These are phyloP conservation scores for Acidomyces sp. DNA, from an alignment of 495 filamentous ascomycete genomes.

Conservation along the genomic window DNA sequence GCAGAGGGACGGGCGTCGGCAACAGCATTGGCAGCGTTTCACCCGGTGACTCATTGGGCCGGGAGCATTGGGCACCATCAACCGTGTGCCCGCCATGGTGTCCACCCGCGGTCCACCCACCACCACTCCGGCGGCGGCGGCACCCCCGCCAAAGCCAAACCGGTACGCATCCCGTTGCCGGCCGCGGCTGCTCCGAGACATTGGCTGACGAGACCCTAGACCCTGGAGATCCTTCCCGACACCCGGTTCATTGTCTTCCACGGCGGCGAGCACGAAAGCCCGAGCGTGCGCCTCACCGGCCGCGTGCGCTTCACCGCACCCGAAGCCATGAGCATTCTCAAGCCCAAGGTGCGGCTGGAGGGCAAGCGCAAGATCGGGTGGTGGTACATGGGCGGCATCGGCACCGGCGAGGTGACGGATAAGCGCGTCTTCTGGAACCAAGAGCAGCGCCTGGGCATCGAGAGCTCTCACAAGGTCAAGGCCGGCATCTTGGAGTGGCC, in stretches of 20 bases:
- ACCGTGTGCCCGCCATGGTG: too few relatives aligned
- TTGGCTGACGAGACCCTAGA: too few relatives aligned
- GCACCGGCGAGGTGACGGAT: slow-evolving; percentile 22
- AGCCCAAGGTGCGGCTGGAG: slow-evolving; percentile 25
- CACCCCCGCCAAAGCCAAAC: too few relatives aligned
- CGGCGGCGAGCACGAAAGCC: slow-evolving; percentile 26
- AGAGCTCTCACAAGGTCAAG: slow-evolving; percentile 45
- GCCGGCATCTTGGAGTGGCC: slow-evolving; percentile 84
- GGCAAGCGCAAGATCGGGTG: slow-evolving; percentile 29
- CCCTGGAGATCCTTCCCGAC: slow-evolving; percentile 28
- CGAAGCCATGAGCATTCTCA: slow-evolving; percentile 25
- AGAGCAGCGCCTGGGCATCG: slow-evolving; percentile 26
- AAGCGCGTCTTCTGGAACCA: slow-evolving; percentile 25
- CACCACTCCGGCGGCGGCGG: too few relatives aligned
- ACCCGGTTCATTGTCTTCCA: slow-evolving; percentile 29
- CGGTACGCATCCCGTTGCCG: too few relatives aligned
- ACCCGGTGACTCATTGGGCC: too few relatives aligned
- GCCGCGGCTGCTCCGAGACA: too few relatives aligned
- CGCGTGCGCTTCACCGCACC: slow-evolving; percentile 26
- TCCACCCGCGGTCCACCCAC: too few relatives aligned
- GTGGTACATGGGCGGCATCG: slow-evolving; percentile 18
- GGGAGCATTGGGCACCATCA: too few relatives aligned
- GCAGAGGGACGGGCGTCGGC: too few relatives aligned
- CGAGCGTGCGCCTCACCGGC: slow-evolving; percentile 24
- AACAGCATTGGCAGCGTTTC: too few relatives aligned